phyloP scores from a whole-genome alignment of 257 asterid species.

The Solanum sparsipilum region DNA sequence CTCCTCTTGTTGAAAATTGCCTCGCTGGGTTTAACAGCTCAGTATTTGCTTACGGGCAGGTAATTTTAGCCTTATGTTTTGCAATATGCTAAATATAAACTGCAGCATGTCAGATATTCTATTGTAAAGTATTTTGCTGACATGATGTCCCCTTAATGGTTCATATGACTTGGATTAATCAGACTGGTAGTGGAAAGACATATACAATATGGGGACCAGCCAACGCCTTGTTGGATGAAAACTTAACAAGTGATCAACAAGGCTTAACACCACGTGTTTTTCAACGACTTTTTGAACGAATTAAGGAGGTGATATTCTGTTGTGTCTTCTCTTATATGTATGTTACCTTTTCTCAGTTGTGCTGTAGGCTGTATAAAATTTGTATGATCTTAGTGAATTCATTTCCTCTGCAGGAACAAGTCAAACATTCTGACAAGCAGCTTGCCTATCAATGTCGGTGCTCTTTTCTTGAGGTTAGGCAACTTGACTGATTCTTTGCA shows the following conservation, averaged over 20 bases:
- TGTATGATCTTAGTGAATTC: background rate
- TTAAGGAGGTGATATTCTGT: constrained; percentile 45
- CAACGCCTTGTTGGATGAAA: constrained; percentile 66
- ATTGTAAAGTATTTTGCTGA: constrained; percentile 3
- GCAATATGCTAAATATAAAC: background rate
- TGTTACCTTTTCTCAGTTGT: background rate
- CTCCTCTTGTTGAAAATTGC: constrained; percentile 91
- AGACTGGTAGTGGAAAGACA: constrained; percentile 99
- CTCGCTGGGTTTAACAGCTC: constrained; percentile 98
- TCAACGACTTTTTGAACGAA: constrained; percentile 61
- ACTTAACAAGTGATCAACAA: constrained; percentile 42
- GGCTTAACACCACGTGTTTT: constrained; percentile 98
- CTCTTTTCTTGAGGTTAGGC: constrained; percentile 89
- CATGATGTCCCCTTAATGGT: background rate
- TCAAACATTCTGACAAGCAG: constrained; percentile 69
- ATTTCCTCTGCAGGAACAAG: constrained; percentile 64
- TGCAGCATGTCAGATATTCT: background rate
- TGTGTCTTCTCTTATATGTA: background rate
- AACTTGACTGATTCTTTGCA: constrained; percentile 2
- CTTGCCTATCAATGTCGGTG: constrained; percentile 87
- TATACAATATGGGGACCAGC: constrained; percentile 98
- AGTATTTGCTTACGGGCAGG: constrained; percentile 99
- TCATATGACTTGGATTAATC: constrained; percentile 9
- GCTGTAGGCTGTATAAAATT: background rate
- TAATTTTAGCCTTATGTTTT: constrained; percentile 2